Conservation (phyloP, 306 rosid genomes). For the Cucurbita maxima region DNA sequence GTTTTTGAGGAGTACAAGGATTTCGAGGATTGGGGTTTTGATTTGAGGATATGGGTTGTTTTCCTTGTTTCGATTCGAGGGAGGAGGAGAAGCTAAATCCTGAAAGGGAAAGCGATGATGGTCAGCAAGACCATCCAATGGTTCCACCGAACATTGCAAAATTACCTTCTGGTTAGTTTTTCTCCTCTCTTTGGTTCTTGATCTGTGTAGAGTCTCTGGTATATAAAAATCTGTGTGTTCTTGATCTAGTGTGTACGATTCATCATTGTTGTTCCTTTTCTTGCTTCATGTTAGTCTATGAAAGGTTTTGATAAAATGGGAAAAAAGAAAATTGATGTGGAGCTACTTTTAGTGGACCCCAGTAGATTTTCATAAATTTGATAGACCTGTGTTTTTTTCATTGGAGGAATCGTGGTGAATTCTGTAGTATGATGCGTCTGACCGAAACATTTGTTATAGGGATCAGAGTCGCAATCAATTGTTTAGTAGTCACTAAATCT, state of each 20-base stretch:
- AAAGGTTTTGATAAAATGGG: background rate
- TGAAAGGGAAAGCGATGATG: constrained; percentile 32
- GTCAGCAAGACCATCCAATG: constrained; percentile 27
- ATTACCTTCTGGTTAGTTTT: constrained; percentile 65
- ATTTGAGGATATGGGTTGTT: constrained; percentile 62
- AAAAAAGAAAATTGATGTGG: too few species aligned
- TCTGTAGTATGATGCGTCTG: background rate
- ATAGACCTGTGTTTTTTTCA: background rate
- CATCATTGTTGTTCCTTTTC: background rate
- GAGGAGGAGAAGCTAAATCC: constrained; percentile 86
- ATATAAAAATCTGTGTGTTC: constrained; percentile 23
- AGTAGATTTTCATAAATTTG: background rate
- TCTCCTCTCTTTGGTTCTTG: background rate
- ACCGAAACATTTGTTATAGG: background rate
- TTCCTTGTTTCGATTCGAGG: constrained; percentile 83
- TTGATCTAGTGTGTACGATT: constrained; percentile 11
- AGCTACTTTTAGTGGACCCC: background rate
- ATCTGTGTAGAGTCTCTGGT: background rate
- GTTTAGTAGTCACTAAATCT: background rate
- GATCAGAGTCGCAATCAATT: constrained; percentile 1
- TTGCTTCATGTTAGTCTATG: background rate
- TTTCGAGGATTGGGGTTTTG: constrained; percentile 1
- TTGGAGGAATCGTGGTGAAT: background rate
- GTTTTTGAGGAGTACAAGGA: background rate
- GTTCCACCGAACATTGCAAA: constrained; percentile 33